A percentile compares a stretch with the other conserved stretches of the same genome.
These are phyloP conservation scores for Pseudocercospora crystallina DNA, from an alignment of 2,329 filamentous ascomycete genomes.

Conservation along the genomic window DNA sequence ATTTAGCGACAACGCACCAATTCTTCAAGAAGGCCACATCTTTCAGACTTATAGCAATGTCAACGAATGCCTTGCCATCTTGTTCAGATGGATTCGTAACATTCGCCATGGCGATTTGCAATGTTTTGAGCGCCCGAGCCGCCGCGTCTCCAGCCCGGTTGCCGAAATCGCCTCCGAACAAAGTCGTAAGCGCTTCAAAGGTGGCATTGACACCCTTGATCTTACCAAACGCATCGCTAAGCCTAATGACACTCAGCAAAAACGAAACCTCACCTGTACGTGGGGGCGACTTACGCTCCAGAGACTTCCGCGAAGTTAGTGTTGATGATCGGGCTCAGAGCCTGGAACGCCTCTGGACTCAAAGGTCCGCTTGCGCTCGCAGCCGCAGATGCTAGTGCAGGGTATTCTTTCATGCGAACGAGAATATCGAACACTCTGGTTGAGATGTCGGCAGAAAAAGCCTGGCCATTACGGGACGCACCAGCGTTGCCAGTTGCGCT, in stretches of 20 bases:
- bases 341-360: neutral
- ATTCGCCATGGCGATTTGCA: conserved; percentile 8
- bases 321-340: neutral
- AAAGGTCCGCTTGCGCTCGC: neutral
- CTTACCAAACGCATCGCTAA: neutral
- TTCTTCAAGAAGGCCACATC: neutral
- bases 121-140: conserved; percentile 8
- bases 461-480: no score
- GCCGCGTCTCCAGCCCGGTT: neutral
- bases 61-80: neutral
- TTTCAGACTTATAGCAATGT: neutral
- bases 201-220: neutral
- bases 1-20: neutral
- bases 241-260: neutral
- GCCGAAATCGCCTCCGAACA: neutral
- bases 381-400: neutral
- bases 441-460: neutral
- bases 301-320: neutral
- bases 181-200: neutral
- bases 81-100: conserved; percentile 2
- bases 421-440: neutral
- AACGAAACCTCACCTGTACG: neutral
- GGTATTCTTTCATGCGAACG: neutral
- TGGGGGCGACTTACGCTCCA: neutral
- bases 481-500: no score